Conservation (phyloP, 2,329 filamentous ascomycete genomes). For the Cladophialophora chaetospira region DNA sequence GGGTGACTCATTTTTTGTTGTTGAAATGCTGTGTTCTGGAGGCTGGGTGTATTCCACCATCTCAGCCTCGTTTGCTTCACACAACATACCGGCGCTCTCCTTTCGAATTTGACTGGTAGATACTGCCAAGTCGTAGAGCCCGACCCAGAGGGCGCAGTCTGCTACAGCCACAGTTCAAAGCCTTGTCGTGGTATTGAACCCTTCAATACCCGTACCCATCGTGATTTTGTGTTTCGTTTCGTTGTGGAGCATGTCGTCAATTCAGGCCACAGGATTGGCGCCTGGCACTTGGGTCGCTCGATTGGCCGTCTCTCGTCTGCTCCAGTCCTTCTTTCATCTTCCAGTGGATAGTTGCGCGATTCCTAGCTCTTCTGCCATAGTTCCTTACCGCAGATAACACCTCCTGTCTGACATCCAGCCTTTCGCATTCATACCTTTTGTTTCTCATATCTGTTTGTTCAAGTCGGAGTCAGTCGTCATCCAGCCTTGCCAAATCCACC, state of each 20-base stretch:
- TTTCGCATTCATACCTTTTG: background rate
- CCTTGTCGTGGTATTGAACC: background rate
- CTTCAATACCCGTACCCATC: background rate
- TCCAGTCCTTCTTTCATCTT: background rate
- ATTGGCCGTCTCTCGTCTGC: background rate
- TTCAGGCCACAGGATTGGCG: background rate
- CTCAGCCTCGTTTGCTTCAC: background rate
- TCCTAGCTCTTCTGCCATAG: background rate
- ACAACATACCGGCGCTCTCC: background rate
- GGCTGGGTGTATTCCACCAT: background rate
- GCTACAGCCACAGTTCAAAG: background rate
- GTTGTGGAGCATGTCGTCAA: background rate
- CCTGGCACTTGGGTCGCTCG: background rate
- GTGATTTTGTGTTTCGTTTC: background rate
- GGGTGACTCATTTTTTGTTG: background rate
- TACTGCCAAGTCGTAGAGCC: background rate
- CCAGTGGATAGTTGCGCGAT: background rate
- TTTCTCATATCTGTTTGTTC: background rate
- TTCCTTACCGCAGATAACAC: background rate
- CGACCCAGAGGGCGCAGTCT: background rate
- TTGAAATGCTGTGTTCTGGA: background rate
- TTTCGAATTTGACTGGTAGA: background rate
- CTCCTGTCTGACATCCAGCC: background rate
- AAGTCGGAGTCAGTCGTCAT: background rate
- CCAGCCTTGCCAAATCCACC: background rate